Percentiles rank a stretch among this genome's conserved stretches.
phyloP scores from a whole-genome alignment of 2,329 filamentous ascomycete genomes.

The Monilinia fructigena region DNA sequence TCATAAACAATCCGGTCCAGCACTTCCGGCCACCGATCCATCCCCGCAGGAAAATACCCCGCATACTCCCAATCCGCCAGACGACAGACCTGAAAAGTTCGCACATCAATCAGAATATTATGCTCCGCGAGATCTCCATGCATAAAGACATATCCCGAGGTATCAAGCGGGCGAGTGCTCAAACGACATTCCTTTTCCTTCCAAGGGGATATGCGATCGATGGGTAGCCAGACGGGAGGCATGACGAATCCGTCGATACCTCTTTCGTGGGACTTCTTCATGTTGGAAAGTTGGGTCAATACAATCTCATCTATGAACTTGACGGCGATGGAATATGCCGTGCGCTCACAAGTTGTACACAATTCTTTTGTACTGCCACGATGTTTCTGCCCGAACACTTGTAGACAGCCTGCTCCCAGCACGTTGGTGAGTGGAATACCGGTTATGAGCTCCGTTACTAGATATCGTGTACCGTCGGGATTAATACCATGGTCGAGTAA shows the following conservation, averaged over 20 bases:
- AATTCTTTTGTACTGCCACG: too few relatives aligned
- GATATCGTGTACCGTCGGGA: background rate
- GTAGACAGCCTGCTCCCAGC: too few relatives aligned
- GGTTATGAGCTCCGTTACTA: background rate
- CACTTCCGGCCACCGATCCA: background rate
- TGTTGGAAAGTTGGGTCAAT: background rate
- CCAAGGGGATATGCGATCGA: too few relatives aligned
- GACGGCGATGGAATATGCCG: background rate
- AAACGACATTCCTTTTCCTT: too few relatives aligned
- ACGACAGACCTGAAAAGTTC: too few relatives aligned
- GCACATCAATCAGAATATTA: too few relatives aligned
- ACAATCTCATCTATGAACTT: background rate
- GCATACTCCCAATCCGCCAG: constrained; percentile 1
- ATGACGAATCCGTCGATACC: background rate
- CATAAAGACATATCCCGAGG: too few relatives aligned
- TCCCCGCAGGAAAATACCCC: background rate
- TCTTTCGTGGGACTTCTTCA: background rate
- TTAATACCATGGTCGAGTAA: background rate
- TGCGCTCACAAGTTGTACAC: background rate
- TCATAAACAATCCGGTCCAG: background rate
- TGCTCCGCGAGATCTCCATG: too few relatives aligned
- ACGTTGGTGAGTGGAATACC: background rate
- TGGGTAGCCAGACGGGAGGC: too few relatives aligned
- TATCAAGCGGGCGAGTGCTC: too few relatives aligned
- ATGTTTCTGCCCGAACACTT: too few relatives aligned